phyloP scores from a whole-genome alignment of 306 rosid genomes.

The Cicer arietinum region DNA sequence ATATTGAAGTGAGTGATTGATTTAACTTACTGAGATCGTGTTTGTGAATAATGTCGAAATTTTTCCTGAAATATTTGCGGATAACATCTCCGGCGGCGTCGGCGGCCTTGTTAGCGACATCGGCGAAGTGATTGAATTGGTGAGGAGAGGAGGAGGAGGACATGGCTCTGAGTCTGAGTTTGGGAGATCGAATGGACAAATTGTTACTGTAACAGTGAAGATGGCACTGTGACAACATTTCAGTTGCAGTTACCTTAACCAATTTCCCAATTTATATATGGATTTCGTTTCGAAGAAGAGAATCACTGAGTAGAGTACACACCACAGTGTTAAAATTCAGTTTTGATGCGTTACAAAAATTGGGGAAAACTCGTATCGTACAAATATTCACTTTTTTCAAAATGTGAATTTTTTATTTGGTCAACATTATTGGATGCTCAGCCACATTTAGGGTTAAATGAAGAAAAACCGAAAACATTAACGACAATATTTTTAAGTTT shows the following conservation, averaged over 20 bases:
- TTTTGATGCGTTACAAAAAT: too few relatives aligned
- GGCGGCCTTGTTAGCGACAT: conserved; percentile 68
- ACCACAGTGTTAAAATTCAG: not conserved
- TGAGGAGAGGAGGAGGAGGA: conserved; percentile 1
- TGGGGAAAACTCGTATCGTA: too few relatives aligned
- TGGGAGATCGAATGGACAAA: not conserved
- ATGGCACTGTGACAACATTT: conserved; percentile 53
- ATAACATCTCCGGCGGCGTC: conserved; percentile 88
- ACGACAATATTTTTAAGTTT: too few relatives aligned
- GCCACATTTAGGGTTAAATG: too few relatives aligned
- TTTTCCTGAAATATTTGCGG: conserved; percentile 75
- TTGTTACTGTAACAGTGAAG: conserved; percentile 22
- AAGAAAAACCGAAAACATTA: too few relatives aligned
- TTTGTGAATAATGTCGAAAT: conserved; percentile 75
- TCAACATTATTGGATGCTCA: too few relatives aligned
- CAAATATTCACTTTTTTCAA: too few relatives aligned
- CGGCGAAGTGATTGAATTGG: conserved; percentile 57
- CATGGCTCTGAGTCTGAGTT: not conserved
- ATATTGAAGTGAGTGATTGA: not conserved
- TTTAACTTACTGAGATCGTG: conserved; percentile 61
- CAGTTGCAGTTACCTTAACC: not conserved
- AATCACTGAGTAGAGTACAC: not conserved
- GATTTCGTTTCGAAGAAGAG: not conserved
- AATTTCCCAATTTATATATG: not conserved
- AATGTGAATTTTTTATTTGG: too few relatives aligned